Percentiles rank a stretch among this genome's conserved stretches.
Conservation (phyloP, 75 land plant species). For the Pseudotsuga menziesii region DNA sequence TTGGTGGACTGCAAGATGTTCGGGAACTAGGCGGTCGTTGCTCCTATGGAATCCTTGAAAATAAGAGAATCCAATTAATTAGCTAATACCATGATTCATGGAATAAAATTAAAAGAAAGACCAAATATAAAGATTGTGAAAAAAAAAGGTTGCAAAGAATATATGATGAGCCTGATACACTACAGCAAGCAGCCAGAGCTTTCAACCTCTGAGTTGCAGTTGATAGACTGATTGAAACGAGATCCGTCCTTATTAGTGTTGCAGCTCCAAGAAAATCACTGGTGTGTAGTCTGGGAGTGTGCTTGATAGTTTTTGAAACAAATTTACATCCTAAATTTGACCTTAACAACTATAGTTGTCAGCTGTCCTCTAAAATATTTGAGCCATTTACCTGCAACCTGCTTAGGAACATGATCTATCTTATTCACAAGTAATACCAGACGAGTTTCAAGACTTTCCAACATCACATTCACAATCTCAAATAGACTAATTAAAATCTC, state of each 20-base stretch:
- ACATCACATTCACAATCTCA: too few relatives aligned
- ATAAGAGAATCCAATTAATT: background rate
- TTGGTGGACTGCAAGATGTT: slow-evolving; percentile 1
- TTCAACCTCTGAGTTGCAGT: slow-evolving; percentile 11
- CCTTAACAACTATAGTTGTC: too few relatives aligned
- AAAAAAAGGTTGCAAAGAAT: background rate
- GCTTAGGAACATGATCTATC: too few relatives aligned
- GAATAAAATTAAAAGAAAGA: too few relatives aligned
- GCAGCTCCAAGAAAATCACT: background rate
- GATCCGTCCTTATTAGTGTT: background rate
- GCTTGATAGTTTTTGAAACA: too few relatives aligned
- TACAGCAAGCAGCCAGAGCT: slow-evolving; percentile 8
- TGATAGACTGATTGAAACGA: slow-evolving; percentile 10
- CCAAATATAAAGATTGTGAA: background rate
- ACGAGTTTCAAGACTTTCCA: too few relatives aligned
- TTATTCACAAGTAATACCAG: too few relatives aligned
- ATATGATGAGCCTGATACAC: background rate
- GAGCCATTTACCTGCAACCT: too few relatives aligned
- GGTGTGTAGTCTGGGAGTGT: too few relatives aligned
- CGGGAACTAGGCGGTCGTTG: background rate
- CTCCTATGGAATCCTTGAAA: background rate
- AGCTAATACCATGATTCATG: background rate
- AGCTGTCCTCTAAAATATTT: too few relatives aligned
- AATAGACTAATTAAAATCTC: too few relatives aligned
- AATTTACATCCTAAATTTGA: too few relatives aligned